Conservation (phyloP, 768 basidiomycete species). For the Rhodosporidiobolus odoratus region DNA sequence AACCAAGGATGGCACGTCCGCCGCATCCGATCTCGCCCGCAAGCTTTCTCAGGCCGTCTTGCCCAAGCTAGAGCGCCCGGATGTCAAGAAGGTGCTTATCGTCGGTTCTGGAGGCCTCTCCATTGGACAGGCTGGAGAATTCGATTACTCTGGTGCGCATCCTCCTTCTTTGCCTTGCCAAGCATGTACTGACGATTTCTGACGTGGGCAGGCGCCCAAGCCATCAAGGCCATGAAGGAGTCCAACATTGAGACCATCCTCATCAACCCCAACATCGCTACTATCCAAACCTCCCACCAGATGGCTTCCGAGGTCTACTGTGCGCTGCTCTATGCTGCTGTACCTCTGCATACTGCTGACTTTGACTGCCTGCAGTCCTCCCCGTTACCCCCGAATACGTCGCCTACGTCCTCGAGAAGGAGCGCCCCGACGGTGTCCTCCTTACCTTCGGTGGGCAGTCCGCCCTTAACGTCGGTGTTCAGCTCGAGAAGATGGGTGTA, state of each 20-base stretch:
- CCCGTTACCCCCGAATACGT: conserved; percentile 96
- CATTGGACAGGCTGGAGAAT: conserved; percentile 98
- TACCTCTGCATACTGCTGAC: background rate
- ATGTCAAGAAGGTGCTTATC: conserved; percentile 90
- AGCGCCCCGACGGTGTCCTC: conserved; percentile 92
- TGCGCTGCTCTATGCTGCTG: background rate
- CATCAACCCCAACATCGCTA: conserved; percentile 95
- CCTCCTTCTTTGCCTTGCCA: background rate
- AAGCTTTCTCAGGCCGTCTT: conserved; percentile 89
- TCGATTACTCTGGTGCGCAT: conserved; percentile 79
- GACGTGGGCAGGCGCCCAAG: conserved; percentile 67
- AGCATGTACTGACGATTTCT: background rate
- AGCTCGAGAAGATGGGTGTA: conserved; percentile 92
- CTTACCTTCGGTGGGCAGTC: conserved; percentile 98
- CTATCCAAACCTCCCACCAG: conserved; percentile 98
- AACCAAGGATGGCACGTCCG: conserved; percentile 35
- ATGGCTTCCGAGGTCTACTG: conserved; percentile 93
- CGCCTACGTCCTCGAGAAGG: conserved; percentile 96
- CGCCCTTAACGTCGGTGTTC: conserved; percentile 94
- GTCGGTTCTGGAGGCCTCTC: conserved; percentile 93
- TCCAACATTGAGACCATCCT: conserved; percentile 77
- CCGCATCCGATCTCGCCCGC: conserved; percentile 80
- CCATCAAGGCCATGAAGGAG: conserved; percentile 92
- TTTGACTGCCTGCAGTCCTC: conserved; percentile 51
- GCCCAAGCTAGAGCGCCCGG: conserved; percentile 80